A percentile compares a stretch with the other conserved stretches of the same genome.
These are phyloP conservation scores for Penicillium samsonianum DNA, from an alignment of 495 filamentous ascomycete species.

Conservation along the genomic window DNA sequence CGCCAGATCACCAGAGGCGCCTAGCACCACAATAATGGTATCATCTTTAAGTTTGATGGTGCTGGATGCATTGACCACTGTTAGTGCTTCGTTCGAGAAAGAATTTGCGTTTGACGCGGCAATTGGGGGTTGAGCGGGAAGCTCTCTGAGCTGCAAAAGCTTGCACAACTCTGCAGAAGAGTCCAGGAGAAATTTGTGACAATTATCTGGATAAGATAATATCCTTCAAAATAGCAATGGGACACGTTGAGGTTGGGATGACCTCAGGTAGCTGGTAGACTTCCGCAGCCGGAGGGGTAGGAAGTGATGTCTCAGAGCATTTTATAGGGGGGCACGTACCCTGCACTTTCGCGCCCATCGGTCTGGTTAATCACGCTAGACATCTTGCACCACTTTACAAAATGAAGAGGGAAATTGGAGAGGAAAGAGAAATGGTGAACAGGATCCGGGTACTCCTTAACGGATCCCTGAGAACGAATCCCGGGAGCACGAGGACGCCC, in stretches of 20 bases:
- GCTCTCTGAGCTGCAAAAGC: constrained; percentile 10
- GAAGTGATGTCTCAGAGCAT: constrained; percentile 54
- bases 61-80: constrained; percentile 48
- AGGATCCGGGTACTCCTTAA: constrained; percentile 46
- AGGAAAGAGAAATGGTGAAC: constrained; percentile 24
- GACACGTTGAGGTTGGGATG: constrained; percentile 23
- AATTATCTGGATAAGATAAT: neutral
- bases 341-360: constrained; percentile 60
- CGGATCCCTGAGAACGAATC: no score
- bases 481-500: no score
- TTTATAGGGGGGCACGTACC: constrained; percentile 56
- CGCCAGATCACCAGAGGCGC: constrained; percentile 94
- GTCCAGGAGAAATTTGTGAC: neutral
- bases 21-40: constrained; percentile 94
- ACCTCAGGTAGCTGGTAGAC: constrained; percentile 20
- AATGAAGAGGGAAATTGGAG: constrained; percentile 20
- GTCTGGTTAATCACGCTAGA: constrained; percentile 62
- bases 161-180: neutral
- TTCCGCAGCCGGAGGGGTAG: constrained; percentile 38
- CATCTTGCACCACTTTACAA: constrained; percentile 48
- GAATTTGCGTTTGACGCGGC: constrained; percentile 21
- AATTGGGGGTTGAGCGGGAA: constrained; percentile 23
- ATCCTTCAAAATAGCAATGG: neutral
- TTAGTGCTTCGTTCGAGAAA: constrained; percentile 22
- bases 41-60: constrained; percentile 95